Evolutionary conservation across 1,284 basidiomycete species (phyloP).

Genomic region (Cryptococcus amylolentus): DNA sequence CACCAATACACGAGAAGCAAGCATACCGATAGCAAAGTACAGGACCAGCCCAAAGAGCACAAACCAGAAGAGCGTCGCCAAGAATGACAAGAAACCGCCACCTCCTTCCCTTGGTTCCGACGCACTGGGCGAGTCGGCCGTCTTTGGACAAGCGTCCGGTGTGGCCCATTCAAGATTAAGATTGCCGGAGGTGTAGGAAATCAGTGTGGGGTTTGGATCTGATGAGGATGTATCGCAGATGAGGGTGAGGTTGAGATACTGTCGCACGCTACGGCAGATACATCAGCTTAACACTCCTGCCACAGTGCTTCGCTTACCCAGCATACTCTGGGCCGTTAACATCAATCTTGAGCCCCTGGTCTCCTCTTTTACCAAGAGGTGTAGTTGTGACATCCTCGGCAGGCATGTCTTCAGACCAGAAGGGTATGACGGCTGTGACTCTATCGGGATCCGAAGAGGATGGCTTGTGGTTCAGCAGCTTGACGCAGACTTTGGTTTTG

Average conservation of each 20-base stretch:
- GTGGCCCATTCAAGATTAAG: conserved; percentile 43
- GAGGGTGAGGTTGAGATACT: conserved; percentile 40
- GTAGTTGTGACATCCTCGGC: conserved; percentile 26
- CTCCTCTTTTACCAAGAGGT: conserved; percentile 26
- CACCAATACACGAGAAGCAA: not conserved
- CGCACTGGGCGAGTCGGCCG: conserved; percentile 7
- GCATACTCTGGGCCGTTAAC: conserved; percentile 41
- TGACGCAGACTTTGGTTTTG: conserved; percentile 42
- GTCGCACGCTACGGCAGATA: conserved; percentile 17
- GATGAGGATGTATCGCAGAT: conserved; percentile 26
- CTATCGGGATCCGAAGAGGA: conserved; percentile 35
- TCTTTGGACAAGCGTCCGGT: conserved; percentile 42
- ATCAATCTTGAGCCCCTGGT: conserved; percentile 33
- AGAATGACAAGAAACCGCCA: conserved; percentile 32
- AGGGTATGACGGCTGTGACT: conserved; percentile 44
- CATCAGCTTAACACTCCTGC: not conserved
- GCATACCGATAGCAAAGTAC: conserved; percentile 46
- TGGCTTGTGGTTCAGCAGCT: conserved; percentile 43
- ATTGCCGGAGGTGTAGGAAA: conserved; percentile 34
- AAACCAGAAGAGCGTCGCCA: conserved; percentile 46
- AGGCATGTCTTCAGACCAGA: conserved; percentile 37
- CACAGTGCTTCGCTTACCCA: conserved; percentile 31
- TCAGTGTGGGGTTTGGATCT: conserved; percentile 29
- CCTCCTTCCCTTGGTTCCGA: conserved; percentile 18
- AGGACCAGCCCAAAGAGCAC: conserved; percentile 28